These are phyloP conservation scores for Antitrichia curtipendula DNA, from an alignment of 225 moss, liverwort and hornwort species.

Conservation along the genomic window DNA sequence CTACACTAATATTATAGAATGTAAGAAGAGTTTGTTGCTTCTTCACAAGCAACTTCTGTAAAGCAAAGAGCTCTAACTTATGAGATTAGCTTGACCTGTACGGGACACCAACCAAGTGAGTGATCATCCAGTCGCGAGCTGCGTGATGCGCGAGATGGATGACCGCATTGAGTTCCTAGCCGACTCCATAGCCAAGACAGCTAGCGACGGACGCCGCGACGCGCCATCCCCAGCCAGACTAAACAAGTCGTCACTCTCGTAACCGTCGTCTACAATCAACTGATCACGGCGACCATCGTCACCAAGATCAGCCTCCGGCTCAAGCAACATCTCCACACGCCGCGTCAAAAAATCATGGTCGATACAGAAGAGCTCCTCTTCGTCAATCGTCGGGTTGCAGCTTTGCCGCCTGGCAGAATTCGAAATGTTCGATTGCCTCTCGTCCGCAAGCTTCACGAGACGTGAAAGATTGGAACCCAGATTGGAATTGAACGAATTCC, in stretches of 20 bases:
- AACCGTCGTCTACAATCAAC: constrained; percentile 1
- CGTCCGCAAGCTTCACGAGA: neutral
- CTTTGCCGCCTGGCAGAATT: neutral
- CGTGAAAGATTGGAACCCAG: neutral
- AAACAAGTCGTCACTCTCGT: constrained; percentile 47
- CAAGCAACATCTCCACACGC: neutral
- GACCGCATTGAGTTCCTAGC: neutral
- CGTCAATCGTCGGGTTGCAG: neutral
- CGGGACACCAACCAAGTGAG: neutral
- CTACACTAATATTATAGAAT: neutral
- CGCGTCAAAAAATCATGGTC: constrained; percentile 6
- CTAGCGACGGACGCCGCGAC: constrained; percentile 13
- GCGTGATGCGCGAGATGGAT: neutral
- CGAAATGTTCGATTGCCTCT: neutral
- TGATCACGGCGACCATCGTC: neutral
- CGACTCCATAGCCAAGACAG: neutral
- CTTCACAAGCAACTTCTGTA: neutral
- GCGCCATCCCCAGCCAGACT: constrained; percentile 26
- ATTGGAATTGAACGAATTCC: neutral
- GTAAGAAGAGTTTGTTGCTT: neutral
- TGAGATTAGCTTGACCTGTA: neutral
- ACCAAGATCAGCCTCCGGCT: neutral
- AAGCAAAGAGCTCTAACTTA: neutral
- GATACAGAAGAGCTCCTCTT: constrained; percentile 37
- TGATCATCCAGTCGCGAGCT: neutral